Conservation (phyloP, 2,329 filamentous ascomycete genomes). For the Pestalotiopsis sp. region DNA sequence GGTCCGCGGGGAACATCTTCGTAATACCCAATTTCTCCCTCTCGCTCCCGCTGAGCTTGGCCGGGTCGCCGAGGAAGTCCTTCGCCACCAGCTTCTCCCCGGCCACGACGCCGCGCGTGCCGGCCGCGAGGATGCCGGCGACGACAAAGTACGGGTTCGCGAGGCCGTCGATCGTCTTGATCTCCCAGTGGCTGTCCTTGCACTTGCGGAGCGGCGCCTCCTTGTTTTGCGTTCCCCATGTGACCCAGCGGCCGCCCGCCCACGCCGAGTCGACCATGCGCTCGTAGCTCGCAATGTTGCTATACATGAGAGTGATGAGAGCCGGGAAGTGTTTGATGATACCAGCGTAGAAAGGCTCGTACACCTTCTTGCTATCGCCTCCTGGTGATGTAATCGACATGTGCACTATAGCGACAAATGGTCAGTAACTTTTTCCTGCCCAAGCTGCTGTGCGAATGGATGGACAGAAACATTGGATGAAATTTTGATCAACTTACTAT, state of each 20-base stretch:
- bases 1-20: slow-evolving; percentile 53
- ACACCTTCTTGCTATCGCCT: slow-evolving; percentile 41
- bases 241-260: slow-evolving; percentile 77
- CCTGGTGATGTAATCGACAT: slow-evolving; percentile 61
- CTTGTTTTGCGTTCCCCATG: slow-evolving; percentile 82
- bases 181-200: slow-evolving; percentile 71
- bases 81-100: slow-evolving; percentile 46
- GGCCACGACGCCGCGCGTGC: slow-evolving; percentile 55
- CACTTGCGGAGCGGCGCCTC: slow-evolving; percentile 75
- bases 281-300: slow-evolving; percentile 68
- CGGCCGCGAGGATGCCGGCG: slow-evolving; percentile 62
- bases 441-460: background rate
- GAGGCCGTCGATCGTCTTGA: slow-evolving; percentile 77
- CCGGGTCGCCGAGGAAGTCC: slow-evolving; percentile 61
- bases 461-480: slow-evolving; percentile 24
- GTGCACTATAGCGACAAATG: slow-evolving; percentile 44
- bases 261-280: slow-evolving; percentile 71
- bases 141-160: slow-evolving; percentile 78
- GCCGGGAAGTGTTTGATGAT: slow-evolving; percentile 68
- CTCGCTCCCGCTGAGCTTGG: slow-evolving; percentile 47
- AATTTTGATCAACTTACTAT: slow-evolving; percentile 38
- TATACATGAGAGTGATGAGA: slow-evolving; percentile 71
- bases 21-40: slow-evolving; percentile 55
- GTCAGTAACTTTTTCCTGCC: background rate
- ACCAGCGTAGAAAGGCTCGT: slow-evolving; percentile 72